A percentile compares a stretch with the other conserved stretches of the same genome.
Conservation (phyloP, 2,329 filamentous ascomycete species). For the Teratosphaeria epicoccoides region DNA sequence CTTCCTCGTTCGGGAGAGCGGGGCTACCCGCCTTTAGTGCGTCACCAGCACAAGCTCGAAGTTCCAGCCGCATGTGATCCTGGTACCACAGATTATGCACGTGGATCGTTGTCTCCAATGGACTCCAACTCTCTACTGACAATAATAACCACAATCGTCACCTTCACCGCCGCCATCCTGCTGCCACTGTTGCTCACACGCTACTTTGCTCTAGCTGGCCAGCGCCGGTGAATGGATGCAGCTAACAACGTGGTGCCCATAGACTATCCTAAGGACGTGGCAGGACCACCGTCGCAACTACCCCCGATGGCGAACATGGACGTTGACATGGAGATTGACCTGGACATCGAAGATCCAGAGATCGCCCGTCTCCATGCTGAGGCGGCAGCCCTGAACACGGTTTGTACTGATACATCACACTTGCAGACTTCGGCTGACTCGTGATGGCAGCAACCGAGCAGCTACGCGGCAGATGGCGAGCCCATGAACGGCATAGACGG, state of each 20-base stretch:
- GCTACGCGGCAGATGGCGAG: constrained; percentile 13
- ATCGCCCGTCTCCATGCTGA: constrained; percentile 23
- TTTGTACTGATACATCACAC: constrained; percentile 5
- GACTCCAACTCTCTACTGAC: not conserved
- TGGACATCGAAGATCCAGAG: constrained; percentile 19
- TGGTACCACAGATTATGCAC: not conserved
- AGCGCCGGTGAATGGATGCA: not conserved
- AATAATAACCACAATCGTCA: not conserved
- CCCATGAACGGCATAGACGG: constrained; percentile 19
- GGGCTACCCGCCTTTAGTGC: not conserved
- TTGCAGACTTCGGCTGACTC: constrained; percentile 7
- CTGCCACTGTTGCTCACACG: not conserved
- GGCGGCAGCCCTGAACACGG: constrained; percentile 18
- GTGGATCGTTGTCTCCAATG: not conserved
- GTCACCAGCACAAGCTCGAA: not conserved
- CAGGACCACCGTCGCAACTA: not conserved
- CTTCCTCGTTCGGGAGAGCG: not conserved
- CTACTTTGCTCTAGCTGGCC: not conserved
- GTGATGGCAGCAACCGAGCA: constrained; percentile 10
- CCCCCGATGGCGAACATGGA: constrained; percentile 12
- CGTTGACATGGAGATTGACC: constrained; percentile 25
- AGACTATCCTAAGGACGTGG: not conserved
- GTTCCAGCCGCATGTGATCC: not conserved
- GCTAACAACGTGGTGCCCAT: constrained; percentile 1
- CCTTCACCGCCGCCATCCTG: not conserved